phyloP scores from a whole-genome alignment of 1,284 basidiomycete genomes.

The Coniferiporia weirii region DNA sequence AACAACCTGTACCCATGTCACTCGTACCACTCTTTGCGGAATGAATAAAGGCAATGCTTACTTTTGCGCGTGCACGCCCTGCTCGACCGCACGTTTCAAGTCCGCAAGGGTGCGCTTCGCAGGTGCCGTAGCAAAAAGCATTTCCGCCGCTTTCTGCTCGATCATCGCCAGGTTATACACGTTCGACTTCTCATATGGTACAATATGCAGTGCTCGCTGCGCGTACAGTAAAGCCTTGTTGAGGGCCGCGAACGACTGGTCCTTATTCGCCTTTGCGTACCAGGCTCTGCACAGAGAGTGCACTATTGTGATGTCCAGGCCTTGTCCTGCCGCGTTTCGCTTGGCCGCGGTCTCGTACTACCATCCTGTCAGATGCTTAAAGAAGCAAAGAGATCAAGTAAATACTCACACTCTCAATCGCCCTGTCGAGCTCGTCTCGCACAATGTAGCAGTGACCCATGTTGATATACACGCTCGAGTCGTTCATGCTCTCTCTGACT shows the following conservation, averaged over 20 bases:
- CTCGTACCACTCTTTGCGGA: not conserved
- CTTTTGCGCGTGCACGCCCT: slow-evolving; percentile 87
- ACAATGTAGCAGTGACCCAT: slow-evolving; percentile 93
- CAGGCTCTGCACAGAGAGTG: slow-evolving; percentile 85
- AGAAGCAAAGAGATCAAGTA: slow-evolving; percentile 21
- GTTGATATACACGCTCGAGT: slow-evolving; percentile 88
- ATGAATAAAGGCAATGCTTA: slow-evolving; percentile 32
- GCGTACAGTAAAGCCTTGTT: slow-evolving; percentile 75
- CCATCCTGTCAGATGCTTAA: slow-evolving; percentile 1
- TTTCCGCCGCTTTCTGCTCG: slow-evolving; percentile 88
- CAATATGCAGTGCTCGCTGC: slow-evolving; percentile 78
- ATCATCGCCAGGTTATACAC: slow-evolving; percentile 96
- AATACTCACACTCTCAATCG: slow-evolving; percentile 81
- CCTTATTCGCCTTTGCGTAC: slow-evolving; percentile 88
- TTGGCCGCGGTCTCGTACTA: slow-evolving; percentile 87
- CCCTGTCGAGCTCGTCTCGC: slow-evolving; percentile 87
- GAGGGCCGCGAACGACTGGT: slow-evolving; percentile 78
- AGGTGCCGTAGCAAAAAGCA: slow-evolving; percentile 70
- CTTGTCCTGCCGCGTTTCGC: slow-evolving; percentile 66
- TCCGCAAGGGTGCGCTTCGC: slow-evolving; percentile 78
- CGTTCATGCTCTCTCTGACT: slow-evolving; percentile 79
- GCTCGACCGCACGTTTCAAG: slow-evolving; percentile 69
- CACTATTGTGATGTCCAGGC: slow-evolving; percentile 54
- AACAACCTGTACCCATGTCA: slow-evolving; percentile 55
- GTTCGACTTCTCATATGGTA: slow-evolving; percentile 82